These are phyloP conservation scores for Crithidia bombi DNA, from an alignment of 208 protist genomes.

Conservation along the genomic window DNA sequence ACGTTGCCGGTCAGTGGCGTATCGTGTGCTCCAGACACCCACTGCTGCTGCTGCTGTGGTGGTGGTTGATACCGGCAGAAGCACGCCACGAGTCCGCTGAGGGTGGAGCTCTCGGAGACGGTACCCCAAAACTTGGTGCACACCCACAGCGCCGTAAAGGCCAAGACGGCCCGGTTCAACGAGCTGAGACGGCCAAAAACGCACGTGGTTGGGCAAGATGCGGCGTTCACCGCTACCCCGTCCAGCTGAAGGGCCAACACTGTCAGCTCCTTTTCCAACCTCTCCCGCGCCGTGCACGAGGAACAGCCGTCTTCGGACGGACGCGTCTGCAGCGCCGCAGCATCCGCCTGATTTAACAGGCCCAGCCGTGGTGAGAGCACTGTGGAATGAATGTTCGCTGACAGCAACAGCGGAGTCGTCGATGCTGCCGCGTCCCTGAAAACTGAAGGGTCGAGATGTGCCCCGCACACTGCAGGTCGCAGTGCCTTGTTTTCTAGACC, in stretches of 20 bases:
- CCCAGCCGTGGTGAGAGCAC: not conserved
- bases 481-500: not conserved
- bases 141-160: conserved; percentile 29
- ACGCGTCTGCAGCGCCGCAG: not conserved
- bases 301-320: not conserved
- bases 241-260: not conserved
- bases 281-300: not conserved
- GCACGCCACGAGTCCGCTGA: conserved; percentile 1
- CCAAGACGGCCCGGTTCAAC: conserved; percentile 8
- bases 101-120: conserved; percentile 5
- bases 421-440: no score
- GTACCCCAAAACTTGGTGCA: conserved; percentile 26
- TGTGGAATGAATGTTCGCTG: no score
- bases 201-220: not conserved
- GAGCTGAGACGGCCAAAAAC: not conserved
- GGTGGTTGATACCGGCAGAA: not conserved
- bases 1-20: no score
- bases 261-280: not conserved
- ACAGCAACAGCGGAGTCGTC: no score
- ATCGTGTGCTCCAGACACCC: not conserved
- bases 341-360: not conserved
- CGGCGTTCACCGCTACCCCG: not conserved
- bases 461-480: not conserved
- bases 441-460: no score
- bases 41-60: not conserved